Evolutionary conservation across 2,329 filamentous ascomycete species (phyloP).

Genomic region (Tolypocladium ovalisporum): DNA sequence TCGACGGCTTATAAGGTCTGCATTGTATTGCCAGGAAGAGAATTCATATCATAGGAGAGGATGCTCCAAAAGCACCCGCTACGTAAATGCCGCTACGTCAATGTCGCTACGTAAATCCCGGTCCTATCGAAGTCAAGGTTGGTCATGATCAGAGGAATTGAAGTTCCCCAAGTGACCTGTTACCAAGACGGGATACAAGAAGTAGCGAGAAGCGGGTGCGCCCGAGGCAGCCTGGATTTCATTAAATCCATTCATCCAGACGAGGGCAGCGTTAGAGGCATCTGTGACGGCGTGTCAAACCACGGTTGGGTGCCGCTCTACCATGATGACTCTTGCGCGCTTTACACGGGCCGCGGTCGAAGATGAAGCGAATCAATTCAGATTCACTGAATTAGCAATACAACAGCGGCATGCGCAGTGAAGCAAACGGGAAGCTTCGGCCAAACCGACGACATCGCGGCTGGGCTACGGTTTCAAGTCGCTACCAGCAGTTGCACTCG

Average conservation of each 20-base stretch:
- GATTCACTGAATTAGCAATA: too few relatives aligned
- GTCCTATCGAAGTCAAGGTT: too few relatives aligned
- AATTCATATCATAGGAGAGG: not conserved
- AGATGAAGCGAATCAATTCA: too few relatives aligned
- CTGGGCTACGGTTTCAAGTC: too few relatives aligned
- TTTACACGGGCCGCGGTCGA: not conserved
- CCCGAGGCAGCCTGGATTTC: not conserved
- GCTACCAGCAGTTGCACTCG: too few relatives aligned
- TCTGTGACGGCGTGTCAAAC: not conserved
- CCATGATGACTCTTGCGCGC: not conserved
- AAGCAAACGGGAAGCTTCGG: too few relatives aligned
- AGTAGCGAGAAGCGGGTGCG: too few relatives aligned
- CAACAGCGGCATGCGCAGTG: too few relatives aligned
- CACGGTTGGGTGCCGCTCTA: not conserved
- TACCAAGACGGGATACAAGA: not conserved
- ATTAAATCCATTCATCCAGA: not conserved
- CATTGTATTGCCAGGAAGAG: not conserved
- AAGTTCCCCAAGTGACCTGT: not conserved
- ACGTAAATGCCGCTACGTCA: not conserved
- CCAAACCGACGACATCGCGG: too few relatives aligned
- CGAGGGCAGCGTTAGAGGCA: not conserved
- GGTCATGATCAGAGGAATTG: not conserved
- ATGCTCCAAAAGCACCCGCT: not conserved
- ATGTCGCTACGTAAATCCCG: too few relatives aligned
- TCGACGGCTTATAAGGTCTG: not conserved